Percentiles rank a stretch among this genome's conserved stretches.
Evolutionary conservation across 78 protist species (phyloP).

Genomic region (Chrysochromulina tobinii): DNA sequence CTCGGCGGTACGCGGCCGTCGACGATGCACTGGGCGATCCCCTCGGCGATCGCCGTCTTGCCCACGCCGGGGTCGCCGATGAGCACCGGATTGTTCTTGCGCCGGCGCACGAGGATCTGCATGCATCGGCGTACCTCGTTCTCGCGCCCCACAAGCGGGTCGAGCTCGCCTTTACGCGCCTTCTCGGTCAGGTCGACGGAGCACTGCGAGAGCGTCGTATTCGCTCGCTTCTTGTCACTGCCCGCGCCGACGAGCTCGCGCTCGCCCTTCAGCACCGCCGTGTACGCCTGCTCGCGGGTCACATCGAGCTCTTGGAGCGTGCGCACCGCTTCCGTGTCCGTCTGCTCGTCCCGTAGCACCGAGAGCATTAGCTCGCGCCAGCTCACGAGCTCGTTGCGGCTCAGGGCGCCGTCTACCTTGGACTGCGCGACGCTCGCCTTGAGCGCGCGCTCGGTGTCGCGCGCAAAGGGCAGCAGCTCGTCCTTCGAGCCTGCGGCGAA

Average conservation of each 20-base stretch:
- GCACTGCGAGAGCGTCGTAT: slow-evolving; percentile 22
- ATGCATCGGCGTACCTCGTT: slow-evolving; percentile 57
- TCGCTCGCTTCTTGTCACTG: neutral
- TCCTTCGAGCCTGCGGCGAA: neutral
- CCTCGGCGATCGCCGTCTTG: slow-evolving; percentile 57
- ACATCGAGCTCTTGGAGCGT: neutral
- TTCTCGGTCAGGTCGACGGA: neutral
- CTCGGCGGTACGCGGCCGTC: slow-evolving; percentile 12
- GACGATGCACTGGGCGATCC: slow-evolving; percentile 51
- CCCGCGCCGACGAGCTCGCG: slow-evolving; percentile 10
- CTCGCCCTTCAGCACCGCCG: neutral
- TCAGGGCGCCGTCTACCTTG: neutral
- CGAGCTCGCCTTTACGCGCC: slow-evolving; percentile 52
- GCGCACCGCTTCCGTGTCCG: neutral
- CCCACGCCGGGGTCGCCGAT: slow-evolving; percentile 70
- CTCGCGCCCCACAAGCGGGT: slow-evolving; percentile 67
- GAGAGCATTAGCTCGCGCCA: neutral
- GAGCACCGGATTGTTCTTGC: slow-evolving; percentile 74
- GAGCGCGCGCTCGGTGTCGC: neutral
- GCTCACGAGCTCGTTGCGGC: neutral
- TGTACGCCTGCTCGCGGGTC: neutral
- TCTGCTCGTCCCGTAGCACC: neutral
- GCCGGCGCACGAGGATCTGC: slow-evolving; percentile 62
- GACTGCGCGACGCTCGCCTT: neutral
- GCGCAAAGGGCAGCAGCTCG: neutral